Percentiles rank a stretch among this genome's conserved stretches.
Evolutionary conservation across 1,284 basidiomycete genomes (phyloP).

Genomic region (Phellopilus nigrolimitatus): DNA sequence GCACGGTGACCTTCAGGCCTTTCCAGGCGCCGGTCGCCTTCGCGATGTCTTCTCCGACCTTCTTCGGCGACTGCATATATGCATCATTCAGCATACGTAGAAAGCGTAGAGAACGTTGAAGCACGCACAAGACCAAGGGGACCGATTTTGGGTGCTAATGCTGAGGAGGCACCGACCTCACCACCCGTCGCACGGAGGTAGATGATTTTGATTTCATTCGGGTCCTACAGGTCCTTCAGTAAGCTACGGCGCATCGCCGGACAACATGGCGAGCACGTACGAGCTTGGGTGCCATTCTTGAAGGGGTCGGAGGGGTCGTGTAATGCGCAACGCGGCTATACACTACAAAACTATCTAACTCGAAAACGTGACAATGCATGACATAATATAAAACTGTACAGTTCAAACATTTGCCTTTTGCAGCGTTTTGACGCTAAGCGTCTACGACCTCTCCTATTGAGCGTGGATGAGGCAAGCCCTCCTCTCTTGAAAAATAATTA

Average conservation of each 20-base stretch:
- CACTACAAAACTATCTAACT: constrained; percentile 3
- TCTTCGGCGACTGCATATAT: constrained; percentile 87
- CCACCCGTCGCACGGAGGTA: constrained; percentile 99
- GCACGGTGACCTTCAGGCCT: constrained; percentile 98
- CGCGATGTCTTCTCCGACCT: constrained; percentile 99
- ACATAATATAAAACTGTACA: constrained; percentile 5
- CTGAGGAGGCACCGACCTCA: constrained; percentile 99
- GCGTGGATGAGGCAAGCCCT: too few relatives aligned
- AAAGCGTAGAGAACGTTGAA: constrained; percentile 9
- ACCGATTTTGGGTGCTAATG: constrained; percentile 99
- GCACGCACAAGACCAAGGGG: constrained; percentile 94
- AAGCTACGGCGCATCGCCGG: constrained; percentile 14
- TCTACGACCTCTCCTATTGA: too few relatives aligned
- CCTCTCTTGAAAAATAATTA: too few relatives aligned
- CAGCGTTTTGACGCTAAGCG: too few relatives aligned
- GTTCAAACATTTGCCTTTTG: too few relatives aligned
- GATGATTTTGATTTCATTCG: constrained; percentile 97
- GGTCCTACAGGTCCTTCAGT: constrained; percentile 54
- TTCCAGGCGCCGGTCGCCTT: constrained; percentile 99
- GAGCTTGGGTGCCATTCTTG: constrained; percentile 72
- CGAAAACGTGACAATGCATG: background rate
- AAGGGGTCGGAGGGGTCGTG: constrained; percentile 26
- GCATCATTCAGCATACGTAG: background rate
- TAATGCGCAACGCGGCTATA: constrained; percentile 15
- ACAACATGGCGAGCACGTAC: constrained; percentile 38